A percentile compares a stretch with the other conserved stretches of the same genome.
phyloP scores from a whole-genome alignment of 768 basidiomycete genomes.

The Lepiota venenata region DNA sequence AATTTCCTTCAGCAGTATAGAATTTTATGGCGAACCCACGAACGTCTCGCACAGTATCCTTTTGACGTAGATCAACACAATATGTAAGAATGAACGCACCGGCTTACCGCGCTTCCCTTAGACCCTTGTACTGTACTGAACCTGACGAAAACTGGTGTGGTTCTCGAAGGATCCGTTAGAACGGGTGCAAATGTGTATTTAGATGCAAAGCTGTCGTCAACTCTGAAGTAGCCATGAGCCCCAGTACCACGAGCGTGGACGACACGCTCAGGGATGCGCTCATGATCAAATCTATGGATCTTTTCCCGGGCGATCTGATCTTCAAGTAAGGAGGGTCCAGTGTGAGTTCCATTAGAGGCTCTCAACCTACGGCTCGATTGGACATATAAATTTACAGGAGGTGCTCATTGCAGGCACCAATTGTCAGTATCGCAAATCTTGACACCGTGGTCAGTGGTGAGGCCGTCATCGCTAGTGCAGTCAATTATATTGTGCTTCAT shows the following conservation, averaged over 20 bases:
- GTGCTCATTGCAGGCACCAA: conserved; percentile 39
- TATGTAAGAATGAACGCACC: neutral
- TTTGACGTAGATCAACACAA: neutral
- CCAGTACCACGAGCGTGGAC: conserved; percentile 71
- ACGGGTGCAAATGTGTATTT: conserved; percentile 71
- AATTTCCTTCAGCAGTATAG: conserved; percentile 83
- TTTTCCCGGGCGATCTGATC: conserved; percentile 75
- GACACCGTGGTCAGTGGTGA: conserved; percentile 65
- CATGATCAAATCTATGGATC: conserved; percentile 79
- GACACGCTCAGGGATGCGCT: conserved; percentile 86
- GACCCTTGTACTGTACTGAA: conserved; percentile 87
- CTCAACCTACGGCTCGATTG: conserved; percentile 43
- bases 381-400: neutral
- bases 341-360: conserved; percentile 38
- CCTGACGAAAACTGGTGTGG: conserved; percentile 76
- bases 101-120: conserved; percentile 73
- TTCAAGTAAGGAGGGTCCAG: conserved; percentile 76
- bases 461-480: conserved; percentile 20
- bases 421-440: conserved; percentile 60
- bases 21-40: conserved; percentile 85
- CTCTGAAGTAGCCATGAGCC: conserved; percentile 83
- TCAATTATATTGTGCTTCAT: conserved; percentile 30
- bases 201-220: conserved; percentile 61
- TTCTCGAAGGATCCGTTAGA: conserved; percentile 67
- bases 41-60: conserved; percentile 81